Evolutionary conservation across 2,329 filamentous ascomycete genomes (phyloP).

Genomic region (Cyphellophora attinorum): DNA sequence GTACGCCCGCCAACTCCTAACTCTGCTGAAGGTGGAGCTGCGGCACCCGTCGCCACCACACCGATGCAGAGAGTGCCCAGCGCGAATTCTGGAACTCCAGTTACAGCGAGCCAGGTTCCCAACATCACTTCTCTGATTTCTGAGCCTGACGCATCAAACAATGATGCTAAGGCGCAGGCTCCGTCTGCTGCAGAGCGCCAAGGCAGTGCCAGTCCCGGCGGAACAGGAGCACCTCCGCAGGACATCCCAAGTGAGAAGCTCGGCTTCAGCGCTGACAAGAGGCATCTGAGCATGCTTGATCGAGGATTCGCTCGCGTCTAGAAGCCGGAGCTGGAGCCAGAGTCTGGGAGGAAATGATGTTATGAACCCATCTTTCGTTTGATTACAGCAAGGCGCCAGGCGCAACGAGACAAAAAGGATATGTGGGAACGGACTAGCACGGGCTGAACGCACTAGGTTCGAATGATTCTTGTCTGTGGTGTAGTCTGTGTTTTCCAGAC

Average conservation of each 20-base stretch:
- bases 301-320: slow-evolving; percentile 31
- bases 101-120: slow-evolving; percentile 37
- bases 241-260: slow-evolving; percentile 50
- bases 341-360: no score
- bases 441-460: no score
- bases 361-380: no score
- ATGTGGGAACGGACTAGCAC: no score
- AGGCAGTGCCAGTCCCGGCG: slow-evolving; percentile 30
- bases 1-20: background rate
- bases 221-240: slow-evolving; percentile 33
- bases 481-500: no score
- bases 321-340: no score
- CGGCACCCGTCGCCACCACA: slow-evolving; percentile 18
- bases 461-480: no score
- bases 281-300: slow-evolving; percentile 58
- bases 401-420: no score
- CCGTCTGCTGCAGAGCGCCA: slow-evolving; percentile 23
- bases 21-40: slow-evolving; percentile 8
- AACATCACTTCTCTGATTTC: slow-evolving; percentile 40
- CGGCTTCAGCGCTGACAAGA: slow-evolving; percentile 53
- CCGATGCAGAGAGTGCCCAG: no score
- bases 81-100: background rate
- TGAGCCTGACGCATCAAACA: slow-evolving; percentile 8
- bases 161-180: background rate
- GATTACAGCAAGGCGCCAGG: no score